These are phyloP conservation scores for Peronospora destructor DNA, from an alignment of 352 stramenopile genomes.

Conservation along the genomic window DNA sequence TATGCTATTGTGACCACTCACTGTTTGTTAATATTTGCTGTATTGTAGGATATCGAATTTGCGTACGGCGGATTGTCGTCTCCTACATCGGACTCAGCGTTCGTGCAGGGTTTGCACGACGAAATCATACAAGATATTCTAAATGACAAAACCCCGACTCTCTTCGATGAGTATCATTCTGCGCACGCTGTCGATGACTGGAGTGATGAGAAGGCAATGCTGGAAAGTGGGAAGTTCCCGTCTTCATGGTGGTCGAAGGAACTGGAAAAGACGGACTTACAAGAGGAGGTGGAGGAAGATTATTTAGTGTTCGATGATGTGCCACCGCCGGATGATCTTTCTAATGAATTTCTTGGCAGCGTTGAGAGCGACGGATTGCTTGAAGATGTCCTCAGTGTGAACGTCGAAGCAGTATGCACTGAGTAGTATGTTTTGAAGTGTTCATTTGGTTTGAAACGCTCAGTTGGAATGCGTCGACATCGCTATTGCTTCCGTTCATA, in stretches of 20 bases:
- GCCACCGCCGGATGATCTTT: slow-evolving; percentile 37
- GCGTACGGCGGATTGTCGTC: slow-evolving; percentile 61
- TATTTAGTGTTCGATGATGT: slow-evolving; percentile 26
- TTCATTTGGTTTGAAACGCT: slow-evolving; percentile 14
- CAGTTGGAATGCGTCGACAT: neutral
- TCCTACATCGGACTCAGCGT: slow-evolving; percentile 23
- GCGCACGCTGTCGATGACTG: slow-evolving; percentile 14
- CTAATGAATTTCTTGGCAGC: slow-evolving; percentile 20
- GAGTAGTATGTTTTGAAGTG: slow-evolving; percentile 12
- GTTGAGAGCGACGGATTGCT: slow-evolving; percentile 35
- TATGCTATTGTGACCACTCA: slow-evolving; percentile 1
- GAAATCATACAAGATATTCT: slow-evolving; percentile 51
- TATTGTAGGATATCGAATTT: slow-evolving; percentile 54
- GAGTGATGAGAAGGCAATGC: slow-evolving; percentile 35
- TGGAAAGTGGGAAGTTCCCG: slow-evolving; percentile 31
- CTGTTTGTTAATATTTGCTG: neutral
- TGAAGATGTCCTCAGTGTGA: slow-evolving; percentile 46
- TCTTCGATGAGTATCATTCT: slow-evolving; percentile 43
- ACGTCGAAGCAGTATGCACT: slow-evolving; percentile 35
- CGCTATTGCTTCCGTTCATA: slow-evolving; percentile 3
- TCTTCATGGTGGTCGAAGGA: slow-evolving; percentile 47
- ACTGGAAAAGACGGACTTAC: neutral
- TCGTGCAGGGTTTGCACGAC: slow-evolving; percentile 41
- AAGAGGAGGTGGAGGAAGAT: slow-evolving; percentile 6
- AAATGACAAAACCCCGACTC: slow-evolving; percentile 35